These are phyloP conservation scores for Beauveria rudraprayagi DNA, from an alignment of 2,329 filamentous ascomycete genomes.

Conservation along the genomic window DNA sequence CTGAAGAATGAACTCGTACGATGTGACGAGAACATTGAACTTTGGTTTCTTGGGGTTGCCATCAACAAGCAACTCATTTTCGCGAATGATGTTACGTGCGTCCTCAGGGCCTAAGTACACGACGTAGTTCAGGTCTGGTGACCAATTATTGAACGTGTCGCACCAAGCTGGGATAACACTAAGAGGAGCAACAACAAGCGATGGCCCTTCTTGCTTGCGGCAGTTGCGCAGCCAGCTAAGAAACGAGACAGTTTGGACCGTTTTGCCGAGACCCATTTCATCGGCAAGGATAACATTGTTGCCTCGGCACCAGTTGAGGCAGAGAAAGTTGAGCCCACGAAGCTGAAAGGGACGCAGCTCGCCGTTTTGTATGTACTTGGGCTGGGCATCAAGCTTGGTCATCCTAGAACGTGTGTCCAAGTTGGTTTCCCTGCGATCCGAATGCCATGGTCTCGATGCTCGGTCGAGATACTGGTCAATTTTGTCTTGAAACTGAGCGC, in stretches of 20 bases:
- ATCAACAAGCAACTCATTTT: conserved; percentile 82
- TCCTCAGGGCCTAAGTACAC: conserved; percentile 89
- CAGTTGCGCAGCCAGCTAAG: conserved; percentile 95
- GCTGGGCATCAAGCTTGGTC: conserved; percentile 70
- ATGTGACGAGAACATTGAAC: conserved; percentile 96
- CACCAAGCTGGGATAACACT: conserved; percentile 98
- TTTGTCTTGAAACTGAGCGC: conserved; percentile 72
- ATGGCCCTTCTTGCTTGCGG: conserved; percentile 83
- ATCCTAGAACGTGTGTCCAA: conserved; percentile 65
- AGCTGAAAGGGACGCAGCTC: conserved; percentile 89
- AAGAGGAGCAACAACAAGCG: conserved; percentile 91
- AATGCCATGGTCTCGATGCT: conserved; percentile 69
- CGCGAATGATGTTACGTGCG: conserved; percentile 77
- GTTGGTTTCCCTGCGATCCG: conserved; percentile 70
- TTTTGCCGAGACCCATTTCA: conserved; percentile 98
- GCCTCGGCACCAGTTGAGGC: conserved; percentile 87
- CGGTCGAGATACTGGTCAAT: conserved; percentile 89
- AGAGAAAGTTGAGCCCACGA: conserved; percentile 87
- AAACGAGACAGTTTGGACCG: conserved; percentile 93
- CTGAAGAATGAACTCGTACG: conserved; percentile 89
- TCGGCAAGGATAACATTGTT: conserved; percentile 97
- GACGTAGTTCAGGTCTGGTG: conserved; percentile 92
- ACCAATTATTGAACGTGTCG: conserved; percentile 94
- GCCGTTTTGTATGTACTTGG: conserved; percentile 75
- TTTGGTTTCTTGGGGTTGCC: conserved; percentile 83